Conservation (phyloP, 345 rosid species). For the Camelina laxa region DNA sequence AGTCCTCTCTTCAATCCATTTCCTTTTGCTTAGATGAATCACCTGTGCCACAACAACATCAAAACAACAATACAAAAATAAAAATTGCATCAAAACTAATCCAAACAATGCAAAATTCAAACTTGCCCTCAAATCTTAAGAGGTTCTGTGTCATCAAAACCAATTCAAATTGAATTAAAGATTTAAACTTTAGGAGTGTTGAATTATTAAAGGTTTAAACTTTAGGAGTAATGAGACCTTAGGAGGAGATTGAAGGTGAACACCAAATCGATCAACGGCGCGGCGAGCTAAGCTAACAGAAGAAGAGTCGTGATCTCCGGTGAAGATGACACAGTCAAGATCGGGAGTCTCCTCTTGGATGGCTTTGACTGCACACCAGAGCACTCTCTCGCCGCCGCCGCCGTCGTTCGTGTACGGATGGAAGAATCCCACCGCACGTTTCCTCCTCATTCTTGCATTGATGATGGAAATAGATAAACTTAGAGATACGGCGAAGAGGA, state of each 20-base stretch:
- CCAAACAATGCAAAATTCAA: constrained; percentile 9
- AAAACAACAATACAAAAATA: background rate
- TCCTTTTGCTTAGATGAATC: constrained; percentile 72
- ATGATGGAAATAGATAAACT: constrained; percentile 49
- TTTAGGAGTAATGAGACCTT: constrained; percentile 49
- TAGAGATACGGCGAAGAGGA: constrained; percentile 47
- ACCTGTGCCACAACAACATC: constrained; percentile 51
- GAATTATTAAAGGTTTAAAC: no score
- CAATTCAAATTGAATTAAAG: constrained; percentile 7
- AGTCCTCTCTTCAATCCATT: constrained; percentile 83
- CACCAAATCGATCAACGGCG: constrained; percentile 85
- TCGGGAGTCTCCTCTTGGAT: constrained; percentile 76
- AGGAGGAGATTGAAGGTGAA: constrained; percentile 67
- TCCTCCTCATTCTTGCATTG: constrained; percentile 47
- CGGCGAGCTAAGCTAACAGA: constrained; percentile 63
- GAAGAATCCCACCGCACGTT: constrained; percentile 79
- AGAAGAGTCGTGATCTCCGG: constrained; percentile 81
- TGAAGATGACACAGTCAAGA: constrained; percentile 70
- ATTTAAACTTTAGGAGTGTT: no score
- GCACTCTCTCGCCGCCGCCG: constrained; percentile 96
- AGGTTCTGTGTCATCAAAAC: background rate
- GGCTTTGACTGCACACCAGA: constrained; percentile 96
- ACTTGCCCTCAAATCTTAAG: background rate
- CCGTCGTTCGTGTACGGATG: constrained; percentile 97
- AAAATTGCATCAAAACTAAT: background rate